Base-by-base conservation (phyloP, 805 yeast genomes). In the Candida piceae region DNA sequence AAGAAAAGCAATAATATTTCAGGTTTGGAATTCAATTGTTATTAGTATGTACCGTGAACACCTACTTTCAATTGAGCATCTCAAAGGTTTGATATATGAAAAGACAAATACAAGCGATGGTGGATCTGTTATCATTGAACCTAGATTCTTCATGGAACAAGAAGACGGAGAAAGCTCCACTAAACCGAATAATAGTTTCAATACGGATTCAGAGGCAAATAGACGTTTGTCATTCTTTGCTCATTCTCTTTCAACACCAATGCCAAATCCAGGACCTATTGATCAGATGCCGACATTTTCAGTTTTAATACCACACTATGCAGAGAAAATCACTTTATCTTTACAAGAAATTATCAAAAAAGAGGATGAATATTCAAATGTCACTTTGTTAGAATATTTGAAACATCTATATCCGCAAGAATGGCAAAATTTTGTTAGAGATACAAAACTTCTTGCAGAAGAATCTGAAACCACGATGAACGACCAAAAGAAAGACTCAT, bases 211-310 rank as follows among this genome's bases (percentile, higher is more conserved):
- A 1, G 95, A 84, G 53, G 95, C 95, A 0, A 80, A 80, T 52
- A 66, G 96, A 50, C 69, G 96, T 45, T 74, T 87, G 2, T 83
- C 95, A 0, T 87, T 84, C 54, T 87, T 87, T 67, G 96, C 96
- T 0, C 95, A 87, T 53, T 85, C 95, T 0, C 64, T 87, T 29
- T 80, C 95, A 0, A 84, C 94, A 0, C 90, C 95, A 1, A 81
- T 87, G 66, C 83, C 86, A 1, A 87, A 80, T 31, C 80, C 87
- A 0, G 60, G 71, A 10, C 73, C 86, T 0, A 71, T 80, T 7
- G 72, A 70, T 16, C 67, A 76, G 30, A 84, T 84, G 86, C 94
- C 95, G 1, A 66, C 84, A 0, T 86, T 86, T 50, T 77, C 93
- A 1, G 95, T 87, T 7, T 66, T 88, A 52, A 73, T 88, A 31